phyloP scores from a whole-genome alignment of 129 eudicot genomes.

The Saussurea involucrata region DNA sequence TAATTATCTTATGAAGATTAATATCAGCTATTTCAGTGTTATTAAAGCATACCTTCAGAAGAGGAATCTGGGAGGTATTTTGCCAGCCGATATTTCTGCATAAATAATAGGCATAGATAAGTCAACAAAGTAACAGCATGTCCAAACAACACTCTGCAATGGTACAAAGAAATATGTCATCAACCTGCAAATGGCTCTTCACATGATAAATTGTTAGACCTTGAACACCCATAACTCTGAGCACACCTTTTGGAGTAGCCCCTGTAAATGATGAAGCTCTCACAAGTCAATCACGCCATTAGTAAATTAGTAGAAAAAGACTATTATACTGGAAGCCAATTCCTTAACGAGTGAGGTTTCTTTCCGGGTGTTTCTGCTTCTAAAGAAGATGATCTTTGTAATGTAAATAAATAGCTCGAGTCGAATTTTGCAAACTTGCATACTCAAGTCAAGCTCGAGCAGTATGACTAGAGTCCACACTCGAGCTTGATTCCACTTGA shows the following conservation, averaged over 20 bases:
- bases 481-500: not conserved
- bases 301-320: not conserved
- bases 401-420: not conserved
- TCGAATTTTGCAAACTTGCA: not conserved
- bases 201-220: constrained; percentile 71
- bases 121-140: constrained; percentile 4
- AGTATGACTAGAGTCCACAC: not conserved
- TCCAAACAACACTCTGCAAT: not conserved
- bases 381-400: not conserved
- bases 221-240: constrained; percentile 72
- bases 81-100: constrained; percentile 68
- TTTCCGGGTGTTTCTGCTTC: constrained; percentile 1
- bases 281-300: constrained; percentile 8
- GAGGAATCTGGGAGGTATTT: constrained; percentile 62
- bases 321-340: not conserved
- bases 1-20: not conserved
- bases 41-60: constrained; percentile 49
- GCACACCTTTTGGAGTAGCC: constrained; percentile 69
- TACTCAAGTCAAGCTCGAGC: not conserved
- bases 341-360: not conserved
- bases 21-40: not conserved
- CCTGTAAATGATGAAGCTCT: constrained; percentile 30
- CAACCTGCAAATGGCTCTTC: constrained; percentile 67
- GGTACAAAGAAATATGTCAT: not conserved
- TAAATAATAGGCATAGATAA: not conserved